These are phyloP conservation scores for Trichomonascaceae sp. DNA, from an alignment of 1,139 yeast genomes.

Conservation along the genomic window DNA sequence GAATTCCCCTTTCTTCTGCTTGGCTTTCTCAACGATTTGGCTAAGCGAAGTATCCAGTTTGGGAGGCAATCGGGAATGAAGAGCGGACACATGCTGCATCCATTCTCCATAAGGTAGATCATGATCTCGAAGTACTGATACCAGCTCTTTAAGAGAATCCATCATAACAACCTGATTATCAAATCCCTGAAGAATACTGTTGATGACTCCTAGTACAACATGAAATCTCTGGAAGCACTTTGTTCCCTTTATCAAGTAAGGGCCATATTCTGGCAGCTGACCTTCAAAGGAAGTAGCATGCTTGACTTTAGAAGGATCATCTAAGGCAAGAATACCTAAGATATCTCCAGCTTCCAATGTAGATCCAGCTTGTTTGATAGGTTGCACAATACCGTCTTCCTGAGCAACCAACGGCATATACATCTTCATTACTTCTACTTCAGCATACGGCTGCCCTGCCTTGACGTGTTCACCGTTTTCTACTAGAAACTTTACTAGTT, in stretches of 20 bases:
- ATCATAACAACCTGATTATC: conserved; percentile 95
- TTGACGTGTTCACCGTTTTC: conserved; percentile 91
- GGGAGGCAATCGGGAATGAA: conserved; percentile 82
- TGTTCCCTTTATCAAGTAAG: conserved; percentile 74
- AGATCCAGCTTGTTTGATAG: conserved; percentile 97
- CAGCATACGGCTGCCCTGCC: conserved; percentile 94
- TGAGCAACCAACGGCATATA: conserved; percentile 62
- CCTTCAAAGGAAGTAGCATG: conserved; percentile 96
- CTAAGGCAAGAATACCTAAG: conserved; percentile 86
- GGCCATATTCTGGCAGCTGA: conserved; percentile 81
- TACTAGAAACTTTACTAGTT: conserved; percentile 84
- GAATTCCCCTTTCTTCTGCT: conserved; percentile 71
- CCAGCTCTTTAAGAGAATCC: conserved; percentile 65
- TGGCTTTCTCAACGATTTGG: conserved; percentile 51
- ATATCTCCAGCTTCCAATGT: conserved; percentile 95
- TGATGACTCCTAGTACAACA: conserved; percentile 51
- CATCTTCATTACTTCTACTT: conserved; percentile 99
- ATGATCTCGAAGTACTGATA: conserved; percentile 66
- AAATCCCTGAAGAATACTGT: conserved; percentile 79
- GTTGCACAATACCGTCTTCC: conserved; percentile 89
- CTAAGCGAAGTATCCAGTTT: conserved; percentile 65
- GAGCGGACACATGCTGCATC: conserved; percentile 77
- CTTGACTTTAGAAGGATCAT: conserved; percentile 95
- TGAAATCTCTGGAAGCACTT: conserved; percentile 76
- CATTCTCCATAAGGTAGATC: conserved; percentile 92